Conservation (phyloP, 768 basidiomycete genomes). For the Collybia sordida region DNA sequence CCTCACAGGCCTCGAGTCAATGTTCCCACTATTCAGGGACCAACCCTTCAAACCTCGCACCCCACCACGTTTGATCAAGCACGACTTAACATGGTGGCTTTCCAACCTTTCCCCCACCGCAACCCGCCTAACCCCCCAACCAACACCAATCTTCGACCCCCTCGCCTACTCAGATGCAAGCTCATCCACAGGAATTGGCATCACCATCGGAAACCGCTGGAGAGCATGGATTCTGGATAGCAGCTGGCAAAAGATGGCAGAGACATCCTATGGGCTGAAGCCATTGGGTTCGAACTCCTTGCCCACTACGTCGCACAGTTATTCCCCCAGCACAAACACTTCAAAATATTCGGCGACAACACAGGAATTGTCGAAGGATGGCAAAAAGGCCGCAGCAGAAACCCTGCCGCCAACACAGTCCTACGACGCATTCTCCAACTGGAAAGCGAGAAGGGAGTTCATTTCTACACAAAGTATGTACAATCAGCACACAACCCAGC, state of each 20-base stretch:
- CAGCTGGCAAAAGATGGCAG: conserved; percentile 25
- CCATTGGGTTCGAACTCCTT: conserved; percentile 42
- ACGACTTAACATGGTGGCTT: conserved; percentile 29
- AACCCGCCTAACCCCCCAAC: conserved; percentile 20
- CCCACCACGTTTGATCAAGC: background rate
- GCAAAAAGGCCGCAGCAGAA: background rate
- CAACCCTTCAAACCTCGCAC: conserved; percentile 26
- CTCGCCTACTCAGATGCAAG: conserved; percentile 17
- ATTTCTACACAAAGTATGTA: too few relatives aligned
- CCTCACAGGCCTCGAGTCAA: conserved; percentile 31
- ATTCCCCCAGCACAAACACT: background rate
- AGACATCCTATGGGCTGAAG: conserved; percentile 50
- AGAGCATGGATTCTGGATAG: conserved; percentile 28
- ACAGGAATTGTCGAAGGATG: background rate
- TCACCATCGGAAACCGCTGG: conserved; percentile 19
- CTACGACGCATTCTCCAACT: background rate
- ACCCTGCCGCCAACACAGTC: background rate
- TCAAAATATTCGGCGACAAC: background rate
- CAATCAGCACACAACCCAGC: too few relatives aligned
- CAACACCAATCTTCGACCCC: conserved; percentile 17
- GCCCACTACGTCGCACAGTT: background rate
- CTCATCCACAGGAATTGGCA: background rate
- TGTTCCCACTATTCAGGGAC: conserved; percentile 19
- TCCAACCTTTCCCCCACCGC: conserved; percentile 7
- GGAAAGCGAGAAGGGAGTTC: too few relatives aligned